Percentiles rank a stretch among this genome's conserved stretches.
phyloP scores from a whole-genome alignment of 768 basidiomycete genomes.

The Boletus tylopilopsis region DNA sequence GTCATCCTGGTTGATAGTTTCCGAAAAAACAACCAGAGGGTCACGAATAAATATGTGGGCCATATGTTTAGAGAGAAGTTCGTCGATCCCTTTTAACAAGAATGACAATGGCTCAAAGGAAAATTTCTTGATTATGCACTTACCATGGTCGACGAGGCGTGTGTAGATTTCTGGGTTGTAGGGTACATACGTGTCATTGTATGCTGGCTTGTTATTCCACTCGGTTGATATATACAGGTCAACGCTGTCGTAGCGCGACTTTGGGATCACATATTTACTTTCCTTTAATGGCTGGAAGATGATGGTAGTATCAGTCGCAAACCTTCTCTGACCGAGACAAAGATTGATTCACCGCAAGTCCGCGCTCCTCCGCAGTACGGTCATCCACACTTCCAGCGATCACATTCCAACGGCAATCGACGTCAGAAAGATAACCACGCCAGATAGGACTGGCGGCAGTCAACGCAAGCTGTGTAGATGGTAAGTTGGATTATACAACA shows the following conservation, averaged over 20 bases:
- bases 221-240: conserved; percentile 88
- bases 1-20: conserved; percentile 93
- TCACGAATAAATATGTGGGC: conserved; percentile 97
- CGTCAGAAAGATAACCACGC: conserved; percentile 92
- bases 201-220: conserved; percentile 86
- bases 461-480: conserved; percentile 72
- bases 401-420: conserved; percentile 98
- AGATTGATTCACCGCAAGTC: conserved; percentile 55
- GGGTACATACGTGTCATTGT: conserved; percentile 85
- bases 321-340: conserved; percentile 6
- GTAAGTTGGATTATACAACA: not conserved
- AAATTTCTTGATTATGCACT: conserved; percentile 10
- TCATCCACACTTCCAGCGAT: conserved; percentile 99
- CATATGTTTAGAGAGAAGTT: conserved; percentile 83
- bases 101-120: not conserved
- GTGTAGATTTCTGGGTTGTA: conserved; percentile 72
- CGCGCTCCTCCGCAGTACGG: conserved; percentile 92
- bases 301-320: conserved; percentile 1
- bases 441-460: conserved; percentile 94
- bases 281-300: conserved; percentile 66
- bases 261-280: conserved; percentile 78
- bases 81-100: conserved; percentile 66
- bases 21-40: conserved; percentile 91
- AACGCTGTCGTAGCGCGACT: conserved; percentile 96
- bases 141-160: conserved; percentile 71